Conservation (phyloP, 306 rosid species). For the Mimosa bimucronata region DNA sequence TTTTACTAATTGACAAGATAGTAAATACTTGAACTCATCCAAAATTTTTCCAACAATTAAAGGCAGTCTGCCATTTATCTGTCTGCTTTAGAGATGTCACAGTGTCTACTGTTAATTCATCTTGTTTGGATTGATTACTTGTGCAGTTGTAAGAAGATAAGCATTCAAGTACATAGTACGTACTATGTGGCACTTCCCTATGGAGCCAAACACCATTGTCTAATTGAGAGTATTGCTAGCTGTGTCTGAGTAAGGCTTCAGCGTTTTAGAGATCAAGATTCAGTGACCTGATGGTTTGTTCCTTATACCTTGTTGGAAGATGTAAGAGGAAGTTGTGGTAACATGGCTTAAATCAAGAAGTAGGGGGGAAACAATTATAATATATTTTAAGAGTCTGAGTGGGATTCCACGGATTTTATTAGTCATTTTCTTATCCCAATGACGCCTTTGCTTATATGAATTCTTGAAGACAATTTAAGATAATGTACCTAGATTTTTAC, state of each 20-base stretch:
- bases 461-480: not conserved
- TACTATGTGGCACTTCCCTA: not conserved
- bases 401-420: not conserved
- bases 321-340: not conserved
- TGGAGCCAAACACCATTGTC: not conserved
- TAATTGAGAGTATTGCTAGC: slow-evolving; percentile 1
- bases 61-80: not conserved
- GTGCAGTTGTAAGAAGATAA: slow-evolving; percentile 15
- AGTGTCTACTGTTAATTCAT: not conserved
- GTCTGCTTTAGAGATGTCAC: not conserved
- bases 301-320: not conserved
- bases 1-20: not conserved
- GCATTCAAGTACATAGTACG: not conserved
- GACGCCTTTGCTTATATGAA: not conserved
- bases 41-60: not conserved
- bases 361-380: not conserved
- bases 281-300: not conserved
- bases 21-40: not conserved
- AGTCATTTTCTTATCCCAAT: not conserved
- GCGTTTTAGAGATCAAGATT: not conserved
- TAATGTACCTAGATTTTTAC: not conserved
- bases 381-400: not conserved
- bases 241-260: not conserved
- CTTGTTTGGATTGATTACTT: not conserved
- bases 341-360: not conserved